Conservation (phyloP, 1,284 basidiomycete species). For the Singerocomus inundabilis region DNA sequence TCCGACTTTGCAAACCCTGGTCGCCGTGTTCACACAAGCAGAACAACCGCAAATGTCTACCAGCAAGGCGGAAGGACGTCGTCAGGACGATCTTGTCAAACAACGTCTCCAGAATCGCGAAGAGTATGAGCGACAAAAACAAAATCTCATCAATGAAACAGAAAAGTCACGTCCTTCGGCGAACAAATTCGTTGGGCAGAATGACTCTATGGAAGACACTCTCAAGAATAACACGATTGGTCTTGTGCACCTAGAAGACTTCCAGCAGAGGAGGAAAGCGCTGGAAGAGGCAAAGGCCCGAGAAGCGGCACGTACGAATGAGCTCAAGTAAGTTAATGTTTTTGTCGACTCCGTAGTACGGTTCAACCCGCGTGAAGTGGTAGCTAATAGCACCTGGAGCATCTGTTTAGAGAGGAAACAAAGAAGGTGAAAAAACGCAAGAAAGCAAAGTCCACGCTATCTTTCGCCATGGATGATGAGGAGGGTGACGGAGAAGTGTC, state of each 20-base stretch:
- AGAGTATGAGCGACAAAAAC: constrained; percentile 88
- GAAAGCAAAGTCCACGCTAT: constrained; percentile 77
- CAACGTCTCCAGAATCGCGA: constrained; percentile 81
- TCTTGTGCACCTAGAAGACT: constrained; percentile 90
- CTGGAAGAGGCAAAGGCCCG: constrained; percentile 91
- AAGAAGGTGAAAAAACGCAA: constrained; percentile 91
- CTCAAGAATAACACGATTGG: constrained; percentile 94
- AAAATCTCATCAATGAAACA: constrained; percentile 76
- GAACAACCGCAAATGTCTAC: constrained; percentile 50
- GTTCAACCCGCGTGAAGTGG: constrained; percentile 21
- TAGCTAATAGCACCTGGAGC: constrained; percentile 76
- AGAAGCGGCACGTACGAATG: constrained; percentile 80
- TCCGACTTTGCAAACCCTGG: neutral
- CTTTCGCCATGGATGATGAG: constrained; percentile 86
- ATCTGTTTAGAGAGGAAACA: constrained; percentile 79
- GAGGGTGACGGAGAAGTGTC: constrained; percentile 43
- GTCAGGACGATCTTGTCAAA: constrained; percentile 77
- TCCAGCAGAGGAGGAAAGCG: constrained; percentile 84
- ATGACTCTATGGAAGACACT: constrained; percentile 93
- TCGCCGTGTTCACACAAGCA: constrained; percentile 16
- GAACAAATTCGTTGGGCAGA: constrained; percentile 90
- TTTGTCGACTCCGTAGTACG: neutral
- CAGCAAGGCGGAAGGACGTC: constrained; percentile 69
- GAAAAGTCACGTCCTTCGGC: constrained; percentile 81
- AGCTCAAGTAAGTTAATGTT: constrained; percentile 70